These are phyloP conservation scores for Juglanconis sp. DNA, from an alignment of 2,329 filamentous ascomycete species.

Conservation along the genomic window DNA sequence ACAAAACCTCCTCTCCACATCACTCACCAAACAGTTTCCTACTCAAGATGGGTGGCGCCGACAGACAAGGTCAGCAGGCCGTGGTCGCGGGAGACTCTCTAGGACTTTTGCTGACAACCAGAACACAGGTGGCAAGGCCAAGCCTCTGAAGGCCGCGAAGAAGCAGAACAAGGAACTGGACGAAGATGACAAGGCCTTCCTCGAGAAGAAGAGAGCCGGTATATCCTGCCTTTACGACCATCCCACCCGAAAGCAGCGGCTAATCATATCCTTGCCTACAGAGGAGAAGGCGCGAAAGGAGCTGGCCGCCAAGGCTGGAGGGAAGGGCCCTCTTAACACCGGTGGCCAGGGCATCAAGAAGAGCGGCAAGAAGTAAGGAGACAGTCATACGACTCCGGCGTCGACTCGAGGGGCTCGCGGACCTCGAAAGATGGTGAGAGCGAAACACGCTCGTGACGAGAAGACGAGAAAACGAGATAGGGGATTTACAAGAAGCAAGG, in stretches of 20 bases:
- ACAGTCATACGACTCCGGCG: background rate
- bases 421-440: background rate
- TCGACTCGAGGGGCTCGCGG: background rate
- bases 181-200: constrained; percentile 80
- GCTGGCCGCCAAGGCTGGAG: constrained; percentile 74
- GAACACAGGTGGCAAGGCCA: constrained; percentile 69
- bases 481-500: constrained; percentile 16
- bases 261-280: constrained; percentile 30
- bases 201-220: constrained; percentile 83
- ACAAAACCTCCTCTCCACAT: background rate
- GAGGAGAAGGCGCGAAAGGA: constrained; percentile 86
- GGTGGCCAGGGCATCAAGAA: constrained; percentile 93
- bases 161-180: constrained; percentile 79
- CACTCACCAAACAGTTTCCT: background rate
- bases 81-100: background rate
- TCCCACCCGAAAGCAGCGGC: constrained; percentile 3
- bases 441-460: constrained; percentile 10
- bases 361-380: constrained; percentile 85
- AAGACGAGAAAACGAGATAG: constrained; percentile 9
- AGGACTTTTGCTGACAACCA: constrained; percentile 6
- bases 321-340: constrained; percentile 84
- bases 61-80: constrained; percentile 57
- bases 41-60: constrained; percentile 60
- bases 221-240: constrained; percentile 29
- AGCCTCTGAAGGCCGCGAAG: constrained; percentile 86